Conservation (phyloP, 129 eudicot species). For the Flaveria brownii region DNA sequence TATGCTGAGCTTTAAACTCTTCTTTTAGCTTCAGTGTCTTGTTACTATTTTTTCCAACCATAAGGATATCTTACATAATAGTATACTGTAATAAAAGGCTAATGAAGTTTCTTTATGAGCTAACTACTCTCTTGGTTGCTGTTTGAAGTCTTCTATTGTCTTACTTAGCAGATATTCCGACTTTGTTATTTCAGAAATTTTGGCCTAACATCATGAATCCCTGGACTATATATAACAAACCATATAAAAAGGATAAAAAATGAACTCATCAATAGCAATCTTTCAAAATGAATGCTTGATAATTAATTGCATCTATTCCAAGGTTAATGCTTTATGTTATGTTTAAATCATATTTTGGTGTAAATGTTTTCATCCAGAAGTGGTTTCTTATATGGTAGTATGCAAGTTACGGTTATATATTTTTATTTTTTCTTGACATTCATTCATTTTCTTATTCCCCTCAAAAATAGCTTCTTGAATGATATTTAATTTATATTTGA, state of each 20-base stretch:
- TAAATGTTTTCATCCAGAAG: neutral
- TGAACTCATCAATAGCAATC: neutral
- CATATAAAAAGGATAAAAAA: neutral
- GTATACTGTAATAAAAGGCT: neutral
- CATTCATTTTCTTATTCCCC: neutral
- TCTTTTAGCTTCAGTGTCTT: neutral
- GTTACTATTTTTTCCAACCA: neutral
- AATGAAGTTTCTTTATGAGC: slow-evolving; percentile 5
- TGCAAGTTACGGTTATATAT: neutral
- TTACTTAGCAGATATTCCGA: neutral
- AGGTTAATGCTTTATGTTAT: neutral
- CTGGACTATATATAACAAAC: neutral
- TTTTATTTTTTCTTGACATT: neutral
- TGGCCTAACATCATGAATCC: slow-evolving; percentile 4
- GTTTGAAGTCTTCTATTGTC: neutral
- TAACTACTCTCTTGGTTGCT: neutral
- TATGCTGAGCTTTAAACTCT: neutral
- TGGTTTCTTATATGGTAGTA: neutral
- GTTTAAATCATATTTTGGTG: slow-evolving; percentile 8
- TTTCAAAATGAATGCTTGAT: neutral
- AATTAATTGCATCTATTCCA: neutral
- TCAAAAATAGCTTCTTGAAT: neutral
- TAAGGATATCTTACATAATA: neutral
- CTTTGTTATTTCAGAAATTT: neutral
- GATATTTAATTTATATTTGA: slow-evolving; percentile 19